Base-by-base conservation (phyloP, 495 filamentous ascomycete genomes). In the Aspergillus mulundensis region DNA sequence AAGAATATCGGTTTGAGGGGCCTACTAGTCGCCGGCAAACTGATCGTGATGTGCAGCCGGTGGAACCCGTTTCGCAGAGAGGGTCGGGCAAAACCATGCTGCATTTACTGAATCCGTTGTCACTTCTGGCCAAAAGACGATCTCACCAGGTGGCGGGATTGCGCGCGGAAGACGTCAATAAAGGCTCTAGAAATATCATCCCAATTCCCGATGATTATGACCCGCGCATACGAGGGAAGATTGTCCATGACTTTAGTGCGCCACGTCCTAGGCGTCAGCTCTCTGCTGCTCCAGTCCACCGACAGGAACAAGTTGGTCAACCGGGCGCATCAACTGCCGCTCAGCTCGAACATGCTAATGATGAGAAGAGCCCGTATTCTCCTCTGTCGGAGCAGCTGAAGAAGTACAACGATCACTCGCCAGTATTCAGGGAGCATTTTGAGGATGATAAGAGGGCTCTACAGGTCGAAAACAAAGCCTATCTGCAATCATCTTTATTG, bases 221-320 rank as follows among this genome's bases (percentile, higher is more conserved):
- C 63, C 90, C 90, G 16, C 72, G 91, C 40, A 97, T 97, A 61
- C 81, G 83, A 40, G 91, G 91, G 24, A 93, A 86, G 10, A 81
- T 85, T 30, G 83, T 97, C 7, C 91, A 97, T 70, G 91, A 97
- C 67, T 97, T 97, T 59, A 93, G 88, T 61, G 89, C 86, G 0
- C 91, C 91, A 10, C 77, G 90, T 34, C 79, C 82, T n/a, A 82
- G 79, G 47, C 75, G 82, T 43, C 75, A 79, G 54, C 56, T 81
- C 24, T 81, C 77, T 12, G 72, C 61, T 54, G 70, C 67, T 54
- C 75, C 56, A 45, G 58, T 56, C 15, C 61, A 53, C 44, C 54
- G 42, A 14, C 61, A 34, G 14, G 59, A 57, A 34, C 54, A 38
- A 5, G 47, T 20, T 5, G 50, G 32, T 42, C 23, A 19, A 7